Evolutionary conservation across 2,329 filamentous ascomycete genomes (phyloP).

Genomic region (Talaromyces sp.): DNA sequence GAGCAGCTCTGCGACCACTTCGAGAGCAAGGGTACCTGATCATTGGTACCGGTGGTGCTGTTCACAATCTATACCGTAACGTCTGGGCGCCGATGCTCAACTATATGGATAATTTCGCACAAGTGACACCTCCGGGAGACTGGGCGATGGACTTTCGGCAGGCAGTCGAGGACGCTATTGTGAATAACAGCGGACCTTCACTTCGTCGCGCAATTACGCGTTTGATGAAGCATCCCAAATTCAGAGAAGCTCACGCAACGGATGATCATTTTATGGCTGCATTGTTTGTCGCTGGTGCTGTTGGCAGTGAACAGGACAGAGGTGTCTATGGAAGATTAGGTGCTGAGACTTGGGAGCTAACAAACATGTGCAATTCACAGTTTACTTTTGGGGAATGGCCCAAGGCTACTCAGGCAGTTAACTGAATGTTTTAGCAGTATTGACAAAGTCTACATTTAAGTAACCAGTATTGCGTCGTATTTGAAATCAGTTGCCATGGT

Average conservation of each 20-base stretch:
- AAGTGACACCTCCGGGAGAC: slow-evolving; percentile 53
- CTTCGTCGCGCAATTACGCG: slow-evolving; percentile 54
- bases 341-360: slow-evolving; percentile 62
- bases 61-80: slow-evolving; percentile 67
- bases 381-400: slow-evolving; percentile 37
- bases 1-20: slow-evolving; percentile 52
- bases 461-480: not conserved
- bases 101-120: slow-evolving; percentile 60
- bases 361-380: slow-evolving; percentile 60
- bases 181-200: slow-evolving; percentile 50
- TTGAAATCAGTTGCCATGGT: not conserved
- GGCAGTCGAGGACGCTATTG: slow-evolving; percentile 56
- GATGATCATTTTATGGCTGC: slow-evolving; percentile 67
- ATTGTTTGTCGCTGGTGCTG: slow-evolving; percentile 58
- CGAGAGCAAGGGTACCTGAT: slow-evolving; percentile 54
- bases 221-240: slow-evolving; percentile 64
- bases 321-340: slow-evolving; percentile 28
- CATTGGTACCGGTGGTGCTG: slow-evolving; percentile 58
- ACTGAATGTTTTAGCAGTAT: not conserved
- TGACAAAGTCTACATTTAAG: not conserved
- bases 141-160: slow-evolving; percentile 63
- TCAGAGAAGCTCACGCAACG: slow-evolving; percentile 61
- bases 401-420: not conserved
- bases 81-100: slow-evolving; percentile 59
- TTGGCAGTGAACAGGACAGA: slow-evolving; percentile 47